Evolutionary conservation across 768 basidiomycete genomes (phyloP), one percentile per base, ranked within the genome.

Genomic region (Grammothele lineata): DNA sequence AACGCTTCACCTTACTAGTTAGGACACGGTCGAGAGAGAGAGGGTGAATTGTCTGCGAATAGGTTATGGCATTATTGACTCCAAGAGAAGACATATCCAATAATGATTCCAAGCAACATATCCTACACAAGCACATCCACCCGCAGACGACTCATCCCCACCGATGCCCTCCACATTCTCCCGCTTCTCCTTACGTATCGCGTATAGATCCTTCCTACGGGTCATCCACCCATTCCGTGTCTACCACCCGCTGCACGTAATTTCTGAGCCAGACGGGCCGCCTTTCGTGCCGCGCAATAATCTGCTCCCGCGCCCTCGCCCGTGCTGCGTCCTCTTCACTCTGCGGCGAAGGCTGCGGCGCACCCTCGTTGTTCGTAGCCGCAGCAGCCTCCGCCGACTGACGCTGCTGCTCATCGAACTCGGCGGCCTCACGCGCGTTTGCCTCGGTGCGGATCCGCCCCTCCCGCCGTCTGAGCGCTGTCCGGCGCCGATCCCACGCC

Each of bases 211-310:
- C n/a, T n/a, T n/a, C 30, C 47, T 77, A 78, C 23, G 68, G 73
- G 59, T 87, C 85, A 50, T 87, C 86, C 35, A 79, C 71, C 83
- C 83, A 87, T 34, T 82, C 86, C 40, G 75, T 78, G 36, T 65
- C 71, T 50, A 80, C 70, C 39, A 84, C 86, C 17, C 85, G 73
- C 15, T 75, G 73, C 46, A 85, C 74, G 57, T 88, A 89, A 49
- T 70, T 70, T 54, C 70, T 70, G 43, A 87, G 70, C 87, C 87
- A 88, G 18, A 37, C 55, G 8, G 82, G 77, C 43, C 81, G 73
- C 34, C 74, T 73, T 42, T 61, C 63, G 50, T 83, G 75, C 51
- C 74, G 74, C 18, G 64, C 70, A 27, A 69, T 67, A 23, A 84
- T 63, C 51, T 76, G 70, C 43, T 66, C 70, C 38, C 73, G 68